These are phyloP conservation scores for Candida golubevii DNA, from an alignment of 805 yeast species.

Conservation along the genomic window DNA sequence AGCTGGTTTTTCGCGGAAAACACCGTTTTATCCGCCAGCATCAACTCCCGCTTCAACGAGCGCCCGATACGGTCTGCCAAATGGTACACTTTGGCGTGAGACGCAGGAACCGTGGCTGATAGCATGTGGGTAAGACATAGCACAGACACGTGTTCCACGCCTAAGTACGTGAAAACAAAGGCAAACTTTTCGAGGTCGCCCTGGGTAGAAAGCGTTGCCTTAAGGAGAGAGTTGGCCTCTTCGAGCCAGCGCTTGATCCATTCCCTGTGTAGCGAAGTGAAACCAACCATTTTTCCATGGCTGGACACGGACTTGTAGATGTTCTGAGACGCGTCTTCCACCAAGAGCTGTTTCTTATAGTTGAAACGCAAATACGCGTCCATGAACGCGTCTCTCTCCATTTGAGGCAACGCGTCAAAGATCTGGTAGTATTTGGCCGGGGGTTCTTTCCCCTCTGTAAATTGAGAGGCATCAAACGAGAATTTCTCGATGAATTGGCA, in stretches of 20 bases:
- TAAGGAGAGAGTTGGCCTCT: slow-evolving; percentile 1
- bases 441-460: neutral
- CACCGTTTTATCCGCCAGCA: neutral
- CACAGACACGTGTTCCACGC: slow-evolving; percentile 15
- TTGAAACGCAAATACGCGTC: slow-evolving; percentile 22
- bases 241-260: slow-evolving; percentile 7
- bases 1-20: neutral
- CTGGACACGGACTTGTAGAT: slow-evolving; percentile 2
- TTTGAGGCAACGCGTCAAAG: slow-evolving; percentile 17
- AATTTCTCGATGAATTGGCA: slow-evolving; percentile 21
- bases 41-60: slow-evolving; percentile 1
- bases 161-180: slow-evolving; percentile 15
- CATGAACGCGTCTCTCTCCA: slow-evolving; percentile 20
- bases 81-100: slow-evolving; percentile 15
- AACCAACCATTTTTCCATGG: slow-evolving; percentile 2
- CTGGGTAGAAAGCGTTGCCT: slow-evolving; percentile 3
- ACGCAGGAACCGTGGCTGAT: slow-evolving; percentile 17
- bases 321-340: slow-evolving; percentile 23
- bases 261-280: slow-evolving; percentile 5
- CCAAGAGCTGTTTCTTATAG: slow-evolving; percentile 22
- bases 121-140: slow-evolving; percentile 19
- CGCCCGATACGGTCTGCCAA: slow-evolving; percentile 10
- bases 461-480: slow-evolving; percentile 12
- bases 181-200: slow-evolving; percentile 9
- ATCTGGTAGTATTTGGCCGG: slow-evolving; percentile 15